Evolutionary conservation across 1,284 basidiomycete species (phyloP).

Genomic region (Tausonia pullulans): DNA sequence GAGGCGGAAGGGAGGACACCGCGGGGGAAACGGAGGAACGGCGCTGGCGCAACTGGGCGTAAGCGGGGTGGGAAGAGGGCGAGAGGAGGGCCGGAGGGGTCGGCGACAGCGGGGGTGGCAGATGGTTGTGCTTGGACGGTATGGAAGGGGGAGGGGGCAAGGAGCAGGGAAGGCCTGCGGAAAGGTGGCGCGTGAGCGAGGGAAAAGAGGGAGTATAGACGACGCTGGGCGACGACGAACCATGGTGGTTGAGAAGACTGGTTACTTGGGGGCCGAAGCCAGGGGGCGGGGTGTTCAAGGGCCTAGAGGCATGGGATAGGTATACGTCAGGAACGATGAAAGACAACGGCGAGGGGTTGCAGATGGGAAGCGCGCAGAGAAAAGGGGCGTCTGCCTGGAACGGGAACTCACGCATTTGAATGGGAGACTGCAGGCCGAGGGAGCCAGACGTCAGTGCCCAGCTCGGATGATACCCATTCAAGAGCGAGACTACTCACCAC

Average conservation of each 20-base stretch:
- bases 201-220: not conserved
- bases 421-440: too few species aligned
- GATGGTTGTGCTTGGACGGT: not conserved
- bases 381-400: too few species aligned
- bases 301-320: not conserved
- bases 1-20: not conserved
- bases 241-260: slow-evolving; percentile 7
- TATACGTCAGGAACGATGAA: too few species aligned
- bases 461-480: too few species aligned
- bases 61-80: slow-evolving; percentile 2
- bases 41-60: slow-evolving; percentile 6
- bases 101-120: slow-evolving; percentile 2
- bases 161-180: not conserved
- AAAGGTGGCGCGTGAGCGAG: not conserved
- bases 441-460: too few species aligned
- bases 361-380: too few species aligned
- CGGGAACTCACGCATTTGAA: too few species aligned
- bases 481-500: too few species aligned
- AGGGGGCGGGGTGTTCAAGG: slow-evolving; percentile 3
- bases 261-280: slow-evolving; percentile 8
- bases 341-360: too few species aligned
- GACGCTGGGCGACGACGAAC: not conserved
- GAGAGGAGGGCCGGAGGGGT: not conserved
- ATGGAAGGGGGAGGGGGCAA: not conserved
- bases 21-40: not conserved